Evolutionary conservation across 2,329 filamentous ascomycete genomes (phyloP), one percentile per base, ranked within the genome.

Genomic region (Diaporthe caulivora): DNA sequence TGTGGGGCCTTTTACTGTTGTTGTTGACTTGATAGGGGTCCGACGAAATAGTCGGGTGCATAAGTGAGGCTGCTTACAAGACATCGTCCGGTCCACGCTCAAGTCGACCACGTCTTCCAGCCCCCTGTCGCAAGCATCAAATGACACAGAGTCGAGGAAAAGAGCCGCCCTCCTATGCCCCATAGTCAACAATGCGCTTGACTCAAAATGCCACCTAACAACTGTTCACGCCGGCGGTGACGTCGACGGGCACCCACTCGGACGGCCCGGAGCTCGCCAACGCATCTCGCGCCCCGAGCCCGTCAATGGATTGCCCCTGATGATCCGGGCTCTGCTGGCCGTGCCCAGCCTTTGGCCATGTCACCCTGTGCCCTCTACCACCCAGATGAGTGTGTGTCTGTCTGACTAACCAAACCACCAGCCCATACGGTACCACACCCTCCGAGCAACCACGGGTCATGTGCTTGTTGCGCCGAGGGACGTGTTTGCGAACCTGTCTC

Each of bases 241-340:
- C 62, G 62, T 65, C 62, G 62, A 51, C 62, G 62, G 62, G 60
- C 29, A 65, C 44, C 62, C 62, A 65, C 44, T 65, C 62, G 44
- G 62, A 51, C 62, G 44, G 44, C 62, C 44, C 44, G 62, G 62
- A 24, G 62, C 62, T 51, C 44, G 44, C 62, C 62, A 65, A 65
- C 62, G 31, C 62, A 65, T 34, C 62, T 65, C 62, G 29, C 31
- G 44, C 44, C 13, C 44, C 62, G 62, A 37, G 6, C 2, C 62
- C 31, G 44, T 65, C 62, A 65, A 65, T 65, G 62, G 62, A 47
- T 65, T 65, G 62, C 44, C 62, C 62, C 44, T 65, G 62, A 51
- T 65, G 62, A 65, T 65, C 62, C 62, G 62, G 62, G 62, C 62
- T 29, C 44, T 65, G 44, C 21, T 65, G 62, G 44, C 62, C 44